Base-by-base conservation (phyloP, 176 grass and related monocot species). In the Eremochloa ophiuroides region DNA sequence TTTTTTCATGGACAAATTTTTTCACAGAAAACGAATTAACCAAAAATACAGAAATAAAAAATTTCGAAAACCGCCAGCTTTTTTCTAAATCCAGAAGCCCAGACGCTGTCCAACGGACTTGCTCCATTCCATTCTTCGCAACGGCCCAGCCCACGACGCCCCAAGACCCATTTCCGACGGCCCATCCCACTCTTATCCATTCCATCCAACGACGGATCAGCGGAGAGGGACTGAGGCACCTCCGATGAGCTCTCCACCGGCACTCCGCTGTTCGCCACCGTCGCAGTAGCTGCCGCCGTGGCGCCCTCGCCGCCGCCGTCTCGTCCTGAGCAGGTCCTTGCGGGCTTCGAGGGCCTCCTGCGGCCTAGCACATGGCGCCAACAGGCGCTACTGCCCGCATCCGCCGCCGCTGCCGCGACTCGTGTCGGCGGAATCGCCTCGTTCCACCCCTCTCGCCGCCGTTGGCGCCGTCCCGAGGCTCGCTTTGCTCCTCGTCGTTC, bases 391-490 rank as follows among this genome's bases (percentile, higher is more conserved):
- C 17, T 11, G 47, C 15, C 12, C 27, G 23, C 75, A 5, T 53
- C 53, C 10, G 61, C 58, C 15, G 51, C 23, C 48, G 48, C 48
- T 22, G 48, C 48, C 13, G 4, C 41, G 59, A n/a, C 79, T 77
- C 20, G 79, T 82, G 73, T 64, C 79, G 13, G 55, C 42, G 42
- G 33, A 71, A 79, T 73, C 84, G 58, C 80, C 66, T 14, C 80
- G 80, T 53, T 66, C 74, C 3, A 56, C 80, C 30, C 27, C 86
- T 77, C 41, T 69, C 16, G 10, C 74, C 65, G 41, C 73, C 50
- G 17, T 8, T 37, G 8, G 62, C 11, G 51, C 17, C 20, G 34
- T 66, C 27, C 66, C 58, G 34, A 80, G 80, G 80, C 80, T 83
- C 44, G 26, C 86, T 11, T 51, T 83, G 17, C 43, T 83, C 27